phyloP scores from a whole-genome alignment of 2,329 filamentous ascomycete genomes.

The Penicillium sp. region DNA sequence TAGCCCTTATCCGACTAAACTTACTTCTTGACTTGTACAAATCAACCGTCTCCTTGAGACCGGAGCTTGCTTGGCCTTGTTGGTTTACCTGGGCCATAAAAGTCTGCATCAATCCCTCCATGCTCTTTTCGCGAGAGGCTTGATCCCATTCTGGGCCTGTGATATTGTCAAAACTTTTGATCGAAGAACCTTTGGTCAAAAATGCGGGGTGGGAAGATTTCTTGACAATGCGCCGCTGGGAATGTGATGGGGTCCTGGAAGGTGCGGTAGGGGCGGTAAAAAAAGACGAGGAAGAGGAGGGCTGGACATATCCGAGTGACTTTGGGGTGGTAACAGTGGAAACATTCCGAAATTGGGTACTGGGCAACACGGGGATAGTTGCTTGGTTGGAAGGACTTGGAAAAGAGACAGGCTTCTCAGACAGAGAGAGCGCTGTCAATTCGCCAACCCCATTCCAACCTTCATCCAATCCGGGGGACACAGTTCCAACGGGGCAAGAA shows the following conservation, averaged over 20 bases:
- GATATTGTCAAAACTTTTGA: conserved; percentile 54
- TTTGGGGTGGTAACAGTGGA: conserved; percentile 10
- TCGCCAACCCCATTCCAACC: background rate
- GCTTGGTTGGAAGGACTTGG: background rate
- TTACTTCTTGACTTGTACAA: conserved; percentile 73
- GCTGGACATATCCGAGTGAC: conserved; percentile 41
- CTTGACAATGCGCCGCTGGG: conserved; percentile 25
- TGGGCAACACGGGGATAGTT: background rate
- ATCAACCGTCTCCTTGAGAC: conserved; percentile 71
- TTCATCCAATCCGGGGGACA: background rate
- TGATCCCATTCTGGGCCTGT: conserved; percentile 64
- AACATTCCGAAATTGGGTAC: conserved; percentile 17
- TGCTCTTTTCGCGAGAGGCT: conserved; percentile 70
- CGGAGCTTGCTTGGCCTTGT: conserved; percentile 66
- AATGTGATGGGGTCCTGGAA: conserved; percentile 20
- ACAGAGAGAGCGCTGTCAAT: background rate
- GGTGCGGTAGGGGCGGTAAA: conserved; percentile 34
- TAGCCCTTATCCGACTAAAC: conserved; percentile 30
- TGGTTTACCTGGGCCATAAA: conserved; percentile 72
- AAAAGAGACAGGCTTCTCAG: background rate
- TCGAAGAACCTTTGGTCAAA: conserved; percentile 74
- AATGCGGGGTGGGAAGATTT: conserved; percentile 47
- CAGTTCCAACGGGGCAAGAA: conserved; percentile 13
- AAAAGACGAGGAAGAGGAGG: conserved; percentile 27
- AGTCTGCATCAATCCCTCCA: conserved; percentile 71